phyloP scores from a whole-genome alignment of 768 basidiomycete species.

The Mycena indigotica region DNA sequence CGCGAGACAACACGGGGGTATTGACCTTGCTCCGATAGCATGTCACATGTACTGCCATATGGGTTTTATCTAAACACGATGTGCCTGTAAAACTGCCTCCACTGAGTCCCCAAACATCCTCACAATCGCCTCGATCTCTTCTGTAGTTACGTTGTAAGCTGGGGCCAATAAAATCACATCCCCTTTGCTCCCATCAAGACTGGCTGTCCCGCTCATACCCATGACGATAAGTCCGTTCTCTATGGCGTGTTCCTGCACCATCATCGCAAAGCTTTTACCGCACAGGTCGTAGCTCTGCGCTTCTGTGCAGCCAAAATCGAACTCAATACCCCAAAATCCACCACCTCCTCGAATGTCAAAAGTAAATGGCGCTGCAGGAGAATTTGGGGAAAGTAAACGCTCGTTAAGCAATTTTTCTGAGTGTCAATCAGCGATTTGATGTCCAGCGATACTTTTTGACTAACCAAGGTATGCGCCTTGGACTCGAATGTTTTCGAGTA shows the following conservation, averaged over 20 bases:
- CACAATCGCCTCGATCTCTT: conserved; percentile 71
- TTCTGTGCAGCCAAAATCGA: conserved; percentile 59
- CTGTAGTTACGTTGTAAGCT: conserved; percentile 73
- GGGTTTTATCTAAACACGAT: conserved; percentile 29
- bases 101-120: conserved; percentile 65
- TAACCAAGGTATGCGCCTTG: conserved; percentile 63
- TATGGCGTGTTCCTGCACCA: conserved; percentile 70
- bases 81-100: conserved; percentile 59
- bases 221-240: conserved; percentile 70
- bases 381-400: conserved; percentile 55
- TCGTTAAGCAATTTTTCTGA: conserved; percentile 52
- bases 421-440: conserved; percentile 1
- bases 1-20: too few relatives aligned
- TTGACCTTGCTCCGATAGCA: too few relatives aligned
- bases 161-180: conserved; percentile 75
- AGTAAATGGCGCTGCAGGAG: conserved; percentile 63
- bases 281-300: conserved; percentile 51
- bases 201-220: conserved; percentile 72
- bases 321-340: conserved; percentile 83
- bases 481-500: conserved; percentile 63
- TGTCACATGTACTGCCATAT: too few relatives aligned
- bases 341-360: conserved; percentile 86
- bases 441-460: not conserved
- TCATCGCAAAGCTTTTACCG: conserved; percentile 61
- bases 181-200: conserved; percentile 70